Percentiles rank a stretch among this genome's conserved stretches.
phyloP scores from a whole-genome alignment of 495 filamentous ascomycete genomes.

The Tuber umbilicatum region DNA sequence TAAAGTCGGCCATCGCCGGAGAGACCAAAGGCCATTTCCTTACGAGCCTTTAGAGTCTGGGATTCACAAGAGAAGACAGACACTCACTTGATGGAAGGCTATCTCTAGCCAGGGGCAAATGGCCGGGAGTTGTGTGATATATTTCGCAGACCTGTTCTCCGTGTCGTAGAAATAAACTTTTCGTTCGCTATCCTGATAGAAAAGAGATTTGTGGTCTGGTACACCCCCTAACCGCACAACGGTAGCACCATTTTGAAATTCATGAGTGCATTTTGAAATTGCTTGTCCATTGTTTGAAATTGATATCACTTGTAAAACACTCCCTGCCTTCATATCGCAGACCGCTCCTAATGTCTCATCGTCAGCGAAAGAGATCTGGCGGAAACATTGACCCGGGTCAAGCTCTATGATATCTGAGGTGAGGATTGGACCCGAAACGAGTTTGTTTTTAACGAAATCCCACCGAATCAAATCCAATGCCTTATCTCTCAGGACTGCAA shows the following conservation, averaged over 20 bases:
- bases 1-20: slow-evolving; percentile 69
- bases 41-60: background rate
- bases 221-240: slow-evolving; percentile 34
- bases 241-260: slow-evolving; percentile 23
- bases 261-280: slow-evolving; percentile 23
- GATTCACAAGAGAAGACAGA: background rate
- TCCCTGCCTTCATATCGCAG: slow-evolving; percentile 21
- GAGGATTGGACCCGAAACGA: slow-evolving; percentile 46
- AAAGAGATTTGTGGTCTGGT: slow-evolving; percentile 40
- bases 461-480: slow-evolving; percentile 61
- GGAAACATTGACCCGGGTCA: slow-evolving; percentile 40
- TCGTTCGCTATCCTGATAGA: slow-evolving; percentile 42
- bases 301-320: slow-evolving; percentile 30
- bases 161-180: slow-evolving; percentile 41
- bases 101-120: slow-evolving; percentile 53
- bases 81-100: slow-evolving; percentile 31
- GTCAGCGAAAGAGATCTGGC: slow-evolving; percentile 39
- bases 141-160: slow-evolving; percentile 28
- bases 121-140: slow-evolving; percentile 44
- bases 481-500: slow-evolving; percentile 63
- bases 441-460: slow-evolving; percentile 49
- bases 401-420: slow-evolving; percentile 49
- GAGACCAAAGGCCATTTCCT: slow-evolving; percentile 54
- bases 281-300: slow-evolving; percentile 13
- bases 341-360: slow-evolving; percentile 32